These are phyloP conservation scores for Pseudocercospora vitis DNA, from an alignment of 2,329 filamentous ascomycete genomes.

Conservation along the genomic window DNA sequence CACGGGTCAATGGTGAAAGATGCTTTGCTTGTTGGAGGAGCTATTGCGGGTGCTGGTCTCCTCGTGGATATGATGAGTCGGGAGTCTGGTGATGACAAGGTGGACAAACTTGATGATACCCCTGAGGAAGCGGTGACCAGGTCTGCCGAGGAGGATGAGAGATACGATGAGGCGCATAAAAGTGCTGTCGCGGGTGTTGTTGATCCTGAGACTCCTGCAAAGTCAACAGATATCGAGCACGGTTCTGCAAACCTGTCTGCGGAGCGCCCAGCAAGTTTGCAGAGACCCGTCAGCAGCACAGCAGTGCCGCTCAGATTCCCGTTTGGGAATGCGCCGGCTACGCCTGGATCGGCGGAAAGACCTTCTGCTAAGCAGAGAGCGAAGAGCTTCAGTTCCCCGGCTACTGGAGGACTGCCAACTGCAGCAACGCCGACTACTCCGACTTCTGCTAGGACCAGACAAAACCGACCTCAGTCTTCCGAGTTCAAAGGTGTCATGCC, in stretches of 20 bases:
- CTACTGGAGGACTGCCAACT: background rate
- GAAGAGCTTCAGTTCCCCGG: conserved; percentile 34
- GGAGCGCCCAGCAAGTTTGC: conserved; percentile 10
- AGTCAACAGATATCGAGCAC: background rate
- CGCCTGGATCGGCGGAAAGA: conserved; percentile 22
- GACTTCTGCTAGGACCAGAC: conserved; percentile 22
- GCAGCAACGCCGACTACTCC: conserved; percentile 25
- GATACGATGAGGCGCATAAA: background rate
- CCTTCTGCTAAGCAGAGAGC: conserved; percentile 29
- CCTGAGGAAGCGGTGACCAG: background rate
- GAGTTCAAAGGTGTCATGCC: conserved; percentile 66
- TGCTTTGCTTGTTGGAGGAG: conserved; percentile 2
- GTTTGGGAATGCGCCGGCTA: conserved; percentile 32
- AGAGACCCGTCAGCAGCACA: conserved; percentile 33
- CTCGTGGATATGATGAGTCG: conserved; percentile 11
- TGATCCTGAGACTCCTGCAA: conserved; percentile 7
- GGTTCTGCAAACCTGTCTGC: background rate
- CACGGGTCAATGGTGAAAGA: conserved; percentile 25
- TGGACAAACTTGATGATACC: background rate
- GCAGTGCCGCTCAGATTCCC: conserved; percentile 40
- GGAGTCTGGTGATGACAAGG: conserved; percentile 10
- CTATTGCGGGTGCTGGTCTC: conserved; percentile 16
- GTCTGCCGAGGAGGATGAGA: conserved; percentile 4
- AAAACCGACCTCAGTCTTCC: conserved; percentile 29
- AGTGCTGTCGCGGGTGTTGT: background rate